Percentiles rank a stretch among this genome's conserved stretches.
phyloP scores from a whole-genome alignment of 2,329 filamentous ascomycete genomes.

The Trichoderma koningii region DNA sequence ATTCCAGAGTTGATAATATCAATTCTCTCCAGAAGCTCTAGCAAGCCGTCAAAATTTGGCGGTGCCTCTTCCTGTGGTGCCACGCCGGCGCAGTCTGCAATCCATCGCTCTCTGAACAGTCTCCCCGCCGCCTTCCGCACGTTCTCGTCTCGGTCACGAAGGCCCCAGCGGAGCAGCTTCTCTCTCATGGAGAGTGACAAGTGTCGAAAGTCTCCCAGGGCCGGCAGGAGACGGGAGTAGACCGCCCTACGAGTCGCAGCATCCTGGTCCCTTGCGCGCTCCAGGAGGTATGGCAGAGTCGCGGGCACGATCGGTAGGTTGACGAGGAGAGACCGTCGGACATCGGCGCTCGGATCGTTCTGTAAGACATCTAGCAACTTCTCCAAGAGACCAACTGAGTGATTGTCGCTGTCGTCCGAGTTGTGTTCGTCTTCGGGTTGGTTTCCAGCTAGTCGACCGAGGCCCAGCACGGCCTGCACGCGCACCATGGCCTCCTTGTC shows the following conservation, averaged over 20 bases:
- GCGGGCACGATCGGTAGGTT: constrained; percentile 85
- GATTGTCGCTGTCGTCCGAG: constrained; percentile 68
- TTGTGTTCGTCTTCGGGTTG: constrained; percentile 70
- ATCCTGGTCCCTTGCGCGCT: constrained; percentile 88
- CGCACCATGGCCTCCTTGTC: constrained; percentile 94
- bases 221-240: constrained; percentile 83
- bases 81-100: constrained; percentile 84
- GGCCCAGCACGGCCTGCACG: constrained; percentile 85
- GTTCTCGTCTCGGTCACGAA: constrained; percentile 90
- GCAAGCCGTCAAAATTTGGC: constrained; percentile 77
- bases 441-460: constrained; percentile 82
- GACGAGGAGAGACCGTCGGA: constrained; percentile 81
- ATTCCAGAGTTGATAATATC: constrained; percentile 88
- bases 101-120: constrained; percentile 94
- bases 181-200: constrained; percentile 92
- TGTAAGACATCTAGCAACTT: constrained; percentile 87
- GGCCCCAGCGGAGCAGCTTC: constrained; percentile 90
- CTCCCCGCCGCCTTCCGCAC: constrained; percentile 89
- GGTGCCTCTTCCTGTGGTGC: constrained; percentile 60
- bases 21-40: constrained; percentile 90
- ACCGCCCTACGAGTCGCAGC: constrained; percentile 79
- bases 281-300: constrained; percentile 83
- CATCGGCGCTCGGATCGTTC: constrained; percentile 92
- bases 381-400: constrained; percentile 70
- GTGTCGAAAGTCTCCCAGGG: constrained; percentile 90